Evolutionary conservation across 164 flowering plant genomes (phyloP).

Genomic region (Buxus sempervirens): DNA sequence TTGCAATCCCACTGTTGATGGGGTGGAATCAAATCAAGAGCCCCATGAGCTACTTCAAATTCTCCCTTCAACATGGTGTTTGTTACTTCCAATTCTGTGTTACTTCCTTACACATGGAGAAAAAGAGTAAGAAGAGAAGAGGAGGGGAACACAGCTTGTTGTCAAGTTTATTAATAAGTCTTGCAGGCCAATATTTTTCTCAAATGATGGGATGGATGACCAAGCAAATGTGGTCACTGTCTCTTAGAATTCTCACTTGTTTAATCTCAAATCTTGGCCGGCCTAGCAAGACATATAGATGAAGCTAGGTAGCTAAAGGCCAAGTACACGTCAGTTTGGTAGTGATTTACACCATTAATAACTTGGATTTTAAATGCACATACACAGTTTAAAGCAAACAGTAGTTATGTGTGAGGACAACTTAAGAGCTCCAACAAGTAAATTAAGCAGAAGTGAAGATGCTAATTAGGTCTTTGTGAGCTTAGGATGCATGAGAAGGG

Average conservation of each 20-base stretch:
- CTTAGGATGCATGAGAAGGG: not conserved
- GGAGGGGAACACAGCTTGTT: slow-evolving; percentile 4
- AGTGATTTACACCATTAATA: slow-evolving; percentile 21
- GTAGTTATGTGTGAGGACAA: too few species aligned
- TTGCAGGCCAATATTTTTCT: slow-evolving; percentile 22
- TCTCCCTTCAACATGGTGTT: slow-evolving; percentile 30
- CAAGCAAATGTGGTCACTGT: slow-evolving; percentile 20
- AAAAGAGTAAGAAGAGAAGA: not conserved
- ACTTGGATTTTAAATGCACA: not conserved
- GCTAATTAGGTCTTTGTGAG: not conserved
- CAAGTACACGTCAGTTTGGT: slow-evolving; percentile 32
- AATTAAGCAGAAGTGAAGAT: not conserved
- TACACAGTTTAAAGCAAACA: not conserved
- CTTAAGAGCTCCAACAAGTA: too few species aligned
- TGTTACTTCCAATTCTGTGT: not conserved
- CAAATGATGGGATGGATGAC: slow-evolving; percentile 10
- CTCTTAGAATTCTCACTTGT: slow-evolving; percentile 9
- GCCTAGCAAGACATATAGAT: slow-evolving; percentile 36
- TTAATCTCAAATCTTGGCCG: slow-evolving; percentile 28
- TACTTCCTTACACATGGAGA: too few species aligned
- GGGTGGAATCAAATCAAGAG: slow-evolving; percentile 37
- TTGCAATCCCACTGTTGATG: slow-evolving; percentile 50
- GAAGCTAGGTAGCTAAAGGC: slow-evolving; percentile 19
- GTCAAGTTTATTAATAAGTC: slow-evolving; percentile 10
- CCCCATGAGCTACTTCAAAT: slow-evolving; percentile 39